phyloP scores from a whole-genome alignment of 1,284 basidiomycete species.

The Porogramme epimiltina region DNA sequence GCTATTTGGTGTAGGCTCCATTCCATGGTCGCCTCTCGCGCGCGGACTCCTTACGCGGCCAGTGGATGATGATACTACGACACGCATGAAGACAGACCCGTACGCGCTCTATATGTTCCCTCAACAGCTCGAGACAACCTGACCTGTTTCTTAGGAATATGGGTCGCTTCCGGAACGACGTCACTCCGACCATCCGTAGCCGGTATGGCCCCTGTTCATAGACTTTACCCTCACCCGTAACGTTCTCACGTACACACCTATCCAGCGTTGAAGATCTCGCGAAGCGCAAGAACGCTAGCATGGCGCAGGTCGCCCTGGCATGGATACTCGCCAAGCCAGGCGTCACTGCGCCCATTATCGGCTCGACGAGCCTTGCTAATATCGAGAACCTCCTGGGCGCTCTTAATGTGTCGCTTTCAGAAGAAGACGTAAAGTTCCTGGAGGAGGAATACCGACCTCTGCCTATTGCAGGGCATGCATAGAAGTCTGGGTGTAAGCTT shows the following conservation, averaged over 20 bases:
- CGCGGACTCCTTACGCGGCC: neutral
- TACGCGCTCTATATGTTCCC: neutral
- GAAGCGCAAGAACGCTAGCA: conserved; percentile 34
- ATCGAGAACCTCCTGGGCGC: conserved; percentile 50
- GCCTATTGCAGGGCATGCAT: too few relatives aligned
- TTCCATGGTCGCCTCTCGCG: conserved; percentile 3
- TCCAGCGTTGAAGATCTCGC: conserved; percentile 44
- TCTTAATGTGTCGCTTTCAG: too few relatives aligned
- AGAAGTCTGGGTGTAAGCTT: too few relatives aligned
- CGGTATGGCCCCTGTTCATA: too few relatives aligned
- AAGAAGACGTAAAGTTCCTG: too few relatives aligned
- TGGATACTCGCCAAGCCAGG: conserved; percentile 26
- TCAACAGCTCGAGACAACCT: too few relatives aligned
- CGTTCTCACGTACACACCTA: too few relatives aligned
- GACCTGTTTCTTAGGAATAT: too few relatives aligned
- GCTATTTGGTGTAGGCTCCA: neutral
- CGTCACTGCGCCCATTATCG: conserved; percentile 57
- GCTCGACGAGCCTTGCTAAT: conserved; percentile 51
- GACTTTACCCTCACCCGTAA: too few relatives aligned
- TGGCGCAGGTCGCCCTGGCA: conserved; percentile 27
- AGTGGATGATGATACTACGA: neutral
- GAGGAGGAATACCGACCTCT: too few relatives aligned
- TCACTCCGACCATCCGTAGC: too few relatives aligned
- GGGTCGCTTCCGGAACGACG: too few relatives aligned
- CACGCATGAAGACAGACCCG: neutral